These are phyloP conservation scores for Kazachstania viticola DNA, from an alignment of 805 yeast genomes.

Conservation along the genomic window DNA sequence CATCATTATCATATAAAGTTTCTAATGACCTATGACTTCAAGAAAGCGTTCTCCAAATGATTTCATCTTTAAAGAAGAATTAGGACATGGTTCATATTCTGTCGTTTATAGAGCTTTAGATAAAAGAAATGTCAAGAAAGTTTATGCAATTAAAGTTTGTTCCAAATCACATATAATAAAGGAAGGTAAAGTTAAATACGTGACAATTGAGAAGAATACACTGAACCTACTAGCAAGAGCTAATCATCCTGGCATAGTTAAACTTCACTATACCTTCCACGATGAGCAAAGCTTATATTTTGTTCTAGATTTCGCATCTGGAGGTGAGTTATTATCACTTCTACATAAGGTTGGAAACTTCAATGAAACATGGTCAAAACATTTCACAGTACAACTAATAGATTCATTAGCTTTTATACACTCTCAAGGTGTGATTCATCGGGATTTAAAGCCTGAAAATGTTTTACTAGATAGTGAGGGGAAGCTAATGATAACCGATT, in stretches of 20 bases:
- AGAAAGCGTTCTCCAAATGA: slow-evolving; percentile 26
- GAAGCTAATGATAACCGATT: slow-evolving; percentile 86
- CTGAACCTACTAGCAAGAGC: slow-evolving; percentile 61
- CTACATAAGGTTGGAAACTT: slow-evolving; percentile 70
- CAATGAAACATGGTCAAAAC: slow-evolving; percentile 61
- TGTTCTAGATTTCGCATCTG: slow-evolving; percentile 87
- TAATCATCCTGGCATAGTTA: slow-evolving; percentile 89
- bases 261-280: slow-evolving; percentile 87
- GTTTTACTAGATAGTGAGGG: slow-evolving; percentile 75
- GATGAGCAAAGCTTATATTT: slow-evolving; percentile 80
- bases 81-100: slow-evolving; percentile 95
- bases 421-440: slow-evolving; percentile 76
- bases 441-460: slow-evolving; percentile 93
- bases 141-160: slow-evolving; percentile 84
- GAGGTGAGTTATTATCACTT: slow-evolving; percentile 82
- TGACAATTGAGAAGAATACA: slow-evolving; percentile 87
- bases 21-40: slow-evolving; percentile 7
- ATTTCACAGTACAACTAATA: slow-evolving; percentile 76
- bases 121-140: slow-evolving; percentile 33
- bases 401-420: slow-evolving; percentile 89
- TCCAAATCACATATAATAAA: slow-evolving; percentile 88
- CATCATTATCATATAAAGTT: too few relatives aligned
- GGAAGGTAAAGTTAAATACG: slow-evolving; percentile 91
- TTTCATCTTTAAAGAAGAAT: slow-evolving; percentile 24
- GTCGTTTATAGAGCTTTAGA: slow-evolving; percentile 86